Evolutionary conservation across 257 asterid genomes (phyloP), one percentile per base, ranked within the genome.

Genomic region (Jaltomata sinuosa): DNA sequence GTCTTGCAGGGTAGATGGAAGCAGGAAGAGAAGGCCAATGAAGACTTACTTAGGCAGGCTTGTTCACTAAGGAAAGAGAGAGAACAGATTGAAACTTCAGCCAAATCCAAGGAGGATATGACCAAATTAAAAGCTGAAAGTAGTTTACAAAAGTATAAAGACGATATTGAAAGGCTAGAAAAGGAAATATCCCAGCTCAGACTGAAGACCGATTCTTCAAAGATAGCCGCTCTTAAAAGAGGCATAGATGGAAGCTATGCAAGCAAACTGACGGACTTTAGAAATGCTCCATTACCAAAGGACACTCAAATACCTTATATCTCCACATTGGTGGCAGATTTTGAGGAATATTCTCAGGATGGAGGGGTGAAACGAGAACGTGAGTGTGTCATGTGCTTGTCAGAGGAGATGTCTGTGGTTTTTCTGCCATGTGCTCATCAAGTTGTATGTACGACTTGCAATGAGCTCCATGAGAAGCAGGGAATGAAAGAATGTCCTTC

Each of bases 401-500:
- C 97, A 0, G 99, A 97, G 91, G 99, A 97, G 90, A 95, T 97
- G 98, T 92, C 97, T 1, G 94, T 97, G 11, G 94, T 97, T 80
- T 97, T 97, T 87, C 92, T 97, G 78, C 99, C 99, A 1, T 97
- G 99, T 79, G 99, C 98, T 14, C 99, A 97, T 88, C 97, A 94
- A 87, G 98, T 97, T 74, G 97, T 97, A 31, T 97, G 99, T 69
- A 85, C 86, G 6, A 84, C 85, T 68, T 95, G 99, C 94, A 97
- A 95, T 40, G 98, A 95, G 89, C 95, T 94, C 74, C 99, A 97
- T 55, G 94, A 93, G 91, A 95, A 97, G 91, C 95, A 94, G 89
- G 99, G 98, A 50, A 95, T 95, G 99, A 93, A 93, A 89, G 98
- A 97, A 84, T 97, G 99, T 86, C 99, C 99, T 53, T 95, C 99